A percentile compares a stretch with the other conserved stretches of the same genome.
Conservation (phyloP, 2,329 filamentous ascomycete species). For the Aspergillus udagawae region DNA sequence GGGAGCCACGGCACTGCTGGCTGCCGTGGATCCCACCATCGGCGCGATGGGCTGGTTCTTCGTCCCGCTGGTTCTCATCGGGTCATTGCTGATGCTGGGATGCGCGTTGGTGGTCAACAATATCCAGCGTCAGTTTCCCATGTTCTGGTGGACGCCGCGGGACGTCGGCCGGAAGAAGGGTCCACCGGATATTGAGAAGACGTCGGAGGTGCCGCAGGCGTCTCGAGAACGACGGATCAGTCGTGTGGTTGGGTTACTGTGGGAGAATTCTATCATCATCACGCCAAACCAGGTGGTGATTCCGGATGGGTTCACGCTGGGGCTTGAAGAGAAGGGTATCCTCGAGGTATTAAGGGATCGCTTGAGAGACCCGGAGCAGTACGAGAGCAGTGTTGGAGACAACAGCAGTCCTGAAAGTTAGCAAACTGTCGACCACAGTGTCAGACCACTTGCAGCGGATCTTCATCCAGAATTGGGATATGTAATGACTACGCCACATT, state of each 20-base stretch:
- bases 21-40: constrained; percentile 24
- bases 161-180: not conserved
- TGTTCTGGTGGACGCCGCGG: constrained; percentile 20
- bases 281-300: not conserved
- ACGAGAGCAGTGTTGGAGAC: not conserved
- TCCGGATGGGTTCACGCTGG: not conserved
- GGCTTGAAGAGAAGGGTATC: not conserved
- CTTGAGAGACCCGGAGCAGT: not conserved
- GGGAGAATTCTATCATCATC: not conserved
- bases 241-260: not conserved
- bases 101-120: constrained; percentile 31
- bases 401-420: not conserved
- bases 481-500: not conserved
- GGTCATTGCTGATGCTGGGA: constrained; percentile 24
- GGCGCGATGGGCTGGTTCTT: constrained; percentile 31
- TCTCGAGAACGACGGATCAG: not conserved
- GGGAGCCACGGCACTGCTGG: constrained; percentile 31
- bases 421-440: not conserved
- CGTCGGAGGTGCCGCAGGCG: not conserved
- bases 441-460: not conserved
- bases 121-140: constrained; percentile 28
- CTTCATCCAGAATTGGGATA: not conserved
- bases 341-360: not conserved
- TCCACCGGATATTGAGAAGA: not conserved
- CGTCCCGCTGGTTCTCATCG: constrained; percentile 27